Evolutionary conservation across 345 rosid genomes (phyloP), one percentile per base, ranked within the genome.

Genomic region (Dovyalis caffra): DNA sequence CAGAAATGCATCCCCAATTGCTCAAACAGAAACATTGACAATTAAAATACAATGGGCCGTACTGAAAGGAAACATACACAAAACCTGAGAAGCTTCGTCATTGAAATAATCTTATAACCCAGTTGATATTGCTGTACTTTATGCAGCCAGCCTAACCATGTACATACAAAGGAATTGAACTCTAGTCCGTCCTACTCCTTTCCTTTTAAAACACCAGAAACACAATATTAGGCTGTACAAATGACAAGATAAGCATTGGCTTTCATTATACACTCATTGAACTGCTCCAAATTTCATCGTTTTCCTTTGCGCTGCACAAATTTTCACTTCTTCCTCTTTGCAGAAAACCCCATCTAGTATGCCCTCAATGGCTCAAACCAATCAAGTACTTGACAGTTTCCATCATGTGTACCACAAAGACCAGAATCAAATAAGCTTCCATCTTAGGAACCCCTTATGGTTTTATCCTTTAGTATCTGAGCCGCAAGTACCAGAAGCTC

Each of bases 401-500:
- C 35, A 71, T 71, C 70, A 58, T 40, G 74, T 58, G 74, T n/a
- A 60, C 43, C 20, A 26, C 45, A 37, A 29, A 47, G 40, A 67
- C 62, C 45, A 43, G 68, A 76, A 76, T 2, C 35, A 60, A 21
- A 76, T 31, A 65, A 62, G 65, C 68, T 79, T 72, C 60, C 60
- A 34, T 74, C 80, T 71, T 58, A 29, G 31, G 67, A 67, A 65
- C 57, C 74, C n/a, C n/a, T 38, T 57, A 18, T 61, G 34, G 72
- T 77, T 37, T 60, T 62, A 23, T 82, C 88, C 82, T 86, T 88
- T 80, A 93, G 69, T 66, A 83, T 53, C 77, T 87, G 88, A 71
- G 97, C 90, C 56, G 98, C 89, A 71, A 93, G 88, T 67, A 92
- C 87, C 47, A 96, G 82, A 35, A 96, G 95, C 79, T 96, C 97